Percentiles rank a stretch among this genome's conserved stretches.
These are phyloP conservation scores for Botrytis medusae DNA, from an alignment of 2,329 filamentous ascomycete genomes.

Conservation along the genomic window DNA sequence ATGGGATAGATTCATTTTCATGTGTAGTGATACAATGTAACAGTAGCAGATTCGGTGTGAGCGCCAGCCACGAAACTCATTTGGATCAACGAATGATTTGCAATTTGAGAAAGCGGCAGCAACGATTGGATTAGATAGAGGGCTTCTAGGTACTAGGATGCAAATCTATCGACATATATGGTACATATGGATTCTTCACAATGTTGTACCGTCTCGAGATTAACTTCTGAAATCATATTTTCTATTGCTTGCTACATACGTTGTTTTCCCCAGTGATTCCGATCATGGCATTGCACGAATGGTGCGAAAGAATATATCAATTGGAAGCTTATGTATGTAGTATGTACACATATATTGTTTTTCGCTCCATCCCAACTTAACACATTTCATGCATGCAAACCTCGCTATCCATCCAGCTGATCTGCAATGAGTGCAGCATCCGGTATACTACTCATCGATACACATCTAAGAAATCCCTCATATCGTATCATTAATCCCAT, in stretches of 20 bases:
- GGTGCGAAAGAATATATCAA: not conserved
- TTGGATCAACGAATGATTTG: not conserved
- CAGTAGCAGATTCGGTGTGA: not conserved
- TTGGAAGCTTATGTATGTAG: not conserved
- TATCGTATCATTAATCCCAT: not conserved
- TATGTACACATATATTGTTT: not conserved
- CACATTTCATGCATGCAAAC: not conserved
- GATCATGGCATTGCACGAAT: not conserved
- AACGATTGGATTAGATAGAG: accelerated
- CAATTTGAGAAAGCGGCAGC: not conserved
- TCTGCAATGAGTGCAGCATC: not conserved
- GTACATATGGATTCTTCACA: not conserved
- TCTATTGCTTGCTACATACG: not conserved
- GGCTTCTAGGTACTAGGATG: not conserved
- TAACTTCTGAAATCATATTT: not conserved
- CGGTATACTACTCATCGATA: not conserved
- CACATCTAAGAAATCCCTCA: not conserved
- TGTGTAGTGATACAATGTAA: too few relatives aligned
- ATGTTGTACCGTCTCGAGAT: not conserved
- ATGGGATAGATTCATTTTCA: not conserved
- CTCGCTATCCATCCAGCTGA: not conserved
- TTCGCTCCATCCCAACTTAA: not conserved
- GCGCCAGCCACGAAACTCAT: not conserved
- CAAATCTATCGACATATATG: not conserved
- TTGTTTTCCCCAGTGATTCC: not conserved